Evolutionary conservation across 345 rosid species (phyloP).

Genomic region (Xanthoceras sorbifolium): DNA sequence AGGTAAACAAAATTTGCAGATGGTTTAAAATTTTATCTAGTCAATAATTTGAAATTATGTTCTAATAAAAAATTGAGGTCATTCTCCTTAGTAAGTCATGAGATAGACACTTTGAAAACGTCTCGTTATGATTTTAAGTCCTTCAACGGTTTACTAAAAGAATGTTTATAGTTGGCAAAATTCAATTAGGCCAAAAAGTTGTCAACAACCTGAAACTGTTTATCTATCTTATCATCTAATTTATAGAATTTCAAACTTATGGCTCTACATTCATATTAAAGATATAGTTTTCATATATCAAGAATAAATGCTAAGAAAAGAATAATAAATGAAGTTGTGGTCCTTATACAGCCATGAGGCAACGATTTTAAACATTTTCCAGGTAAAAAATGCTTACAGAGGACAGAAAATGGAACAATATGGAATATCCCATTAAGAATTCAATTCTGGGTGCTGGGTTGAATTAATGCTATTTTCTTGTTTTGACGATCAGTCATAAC

Average conservation of each 20-base stretch:
- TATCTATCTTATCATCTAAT: background rate
- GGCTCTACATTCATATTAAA: background rate
- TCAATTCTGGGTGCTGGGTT: background rate
- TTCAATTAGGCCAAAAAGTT: background rate
- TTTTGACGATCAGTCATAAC: background rate
- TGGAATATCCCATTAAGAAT: background rate
- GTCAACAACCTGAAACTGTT: background rate
- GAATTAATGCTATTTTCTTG: background rate
- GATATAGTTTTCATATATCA: background rate
- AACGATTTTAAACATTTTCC: background rate
- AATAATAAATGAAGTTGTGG: too few relatives aligned
- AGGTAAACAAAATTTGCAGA: conserved; percentile 35
- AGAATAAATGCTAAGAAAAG: background rate
- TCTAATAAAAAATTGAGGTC: background rate
- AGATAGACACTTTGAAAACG: background rate
- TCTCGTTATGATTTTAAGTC: background rate
- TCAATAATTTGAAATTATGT: background rate
- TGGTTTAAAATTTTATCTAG: conserved; percentile 6
- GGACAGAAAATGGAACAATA: background rate
- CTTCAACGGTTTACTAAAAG: background rate
- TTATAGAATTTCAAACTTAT: background rate
- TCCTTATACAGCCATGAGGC: background rate
- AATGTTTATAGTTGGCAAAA: background rate
- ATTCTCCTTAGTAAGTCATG: background rate
- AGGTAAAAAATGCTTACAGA: background rate